phyloP scores from a whole-genome alignment of 495 filamentous ascomycete genomes.

The Xylaria castorea region DNA sequence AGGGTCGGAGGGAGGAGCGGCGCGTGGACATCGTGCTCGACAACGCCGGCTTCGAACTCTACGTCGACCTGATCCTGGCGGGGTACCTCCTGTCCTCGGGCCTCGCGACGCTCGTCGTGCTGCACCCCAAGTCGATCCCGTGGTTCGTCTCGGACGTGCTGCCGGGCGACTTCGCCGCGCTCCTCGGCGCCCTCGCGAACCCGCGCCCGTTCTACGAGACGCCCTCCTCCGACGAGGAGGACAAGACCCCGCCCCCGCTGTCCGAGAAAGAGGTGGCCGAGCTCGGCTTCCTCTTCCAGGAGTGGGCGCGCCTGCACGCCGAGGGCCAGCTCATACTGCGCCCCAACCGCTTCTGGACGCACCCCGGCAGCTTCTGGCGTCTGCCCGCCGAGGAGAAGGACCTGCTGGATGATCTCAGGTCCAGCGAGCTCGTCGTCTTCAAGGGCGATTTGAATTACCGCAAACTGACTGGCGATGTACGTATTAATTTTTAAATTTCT shows the following conservation, averaged over 20 bases:
- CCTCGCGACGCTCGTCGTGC: conserved; percentile 83
- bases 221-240: conserved; percentile 70
- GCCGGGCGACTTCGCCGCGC: conserved; percentile 78
- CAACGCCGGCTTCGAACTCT: conserved; percentile 96
- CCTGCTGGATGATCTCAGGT: conserved; percentile 78
- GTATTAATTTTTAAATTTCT: too few relatives aligned
- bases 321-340: conserved; percentile 83
- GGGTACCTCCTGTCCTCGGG: conserved; percentile 84
- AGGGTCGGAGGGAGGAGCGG: conserved; percentile 59
- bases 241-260: conserved; percentile 62
- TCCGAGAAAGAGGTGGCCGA: conserved; percentile 70
- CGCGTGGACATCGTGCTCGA: conserved; percentile 92
- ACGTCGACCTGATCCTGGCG: conserved; percentile 88
- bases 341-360: conserved; percentile 89
- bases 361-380: conserved; percentile 83
- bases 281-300: conserved; percentile 75
- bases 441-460: conserved; percentile 97
- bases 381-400: conserved; percentile 70
- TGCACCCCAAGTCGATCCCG: conserved; percentile 91
- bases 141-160: conserved; percentile 98
- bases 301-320: conserved; percentile 79
- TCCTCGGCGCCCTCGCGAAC: conserved; percentile 76
- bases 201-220: conserved; percentile 78
- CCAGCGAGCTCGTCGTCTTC: conserved; percentile 89
- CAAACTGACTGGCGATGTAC: conserved; percentile 87